A percentile compares a stretch with the other conserved stretches of the same genome.
phyloP scores from a whole-genome alignment of 139 green algal species.

The Pleodorina starrii region DNA sequence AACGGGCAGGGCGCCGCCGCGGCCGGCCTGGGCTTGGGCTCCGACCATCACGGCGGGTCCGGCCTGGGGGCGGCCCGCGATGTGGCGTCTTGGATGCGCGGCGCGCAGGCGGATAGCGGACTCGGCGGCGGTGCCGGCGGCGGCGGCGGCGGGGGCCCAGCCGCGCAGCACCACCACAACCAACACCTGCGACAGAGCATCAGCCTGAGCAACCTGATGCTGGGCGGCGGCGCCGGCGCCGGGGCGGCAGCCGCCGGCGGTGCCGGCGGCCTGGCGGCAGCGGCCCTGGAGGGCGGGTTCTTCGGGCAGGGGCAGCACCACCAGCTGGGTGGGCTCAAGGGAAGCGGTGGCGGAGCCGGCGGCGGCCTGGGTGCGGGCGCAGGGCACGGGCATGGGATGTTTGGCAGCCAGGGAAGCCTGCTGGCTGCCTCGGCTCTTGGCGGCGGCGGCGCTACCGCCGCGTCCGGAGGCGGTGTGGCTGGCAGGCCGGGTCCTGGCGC shows the following conservation, averaged over 20 bases:
- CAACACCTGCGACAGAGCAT: conserved; percentile 37
- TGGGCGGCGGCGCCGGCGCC: neutral
- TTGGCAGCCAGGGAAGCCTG: conserved; percentile 40
- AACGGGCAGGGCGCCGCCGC: neutral
- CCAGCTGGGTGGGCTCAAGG: conserved; percentile 29
- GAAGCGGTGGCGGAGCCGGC: neutral
- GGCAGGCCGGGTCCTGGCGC: neutral
- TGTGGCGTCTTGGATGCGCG: conserved; percentile 4
- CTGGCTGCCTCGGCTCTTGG: neutral
- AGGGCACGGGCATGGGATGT: conserved; percentile 2
- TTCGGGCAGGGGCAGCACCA: conserved; percentile 27
- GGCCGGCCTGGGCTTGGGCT: neutral
- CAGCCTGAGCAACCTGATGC: conserved; percentile 24
- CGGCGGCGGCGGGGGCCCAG: neutral
- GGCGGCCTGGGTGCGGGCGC: neutral
- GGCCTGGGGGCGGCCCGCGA: neutral
- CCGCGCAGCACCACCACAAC: neutral
- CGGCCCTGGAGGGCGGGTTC: neutral
- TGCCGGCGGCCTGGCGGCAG: neutral
- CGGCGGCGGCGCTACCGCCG: neutral
- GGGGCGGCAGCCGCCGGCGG: neutral
- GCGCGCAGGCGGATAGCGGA: neutral
- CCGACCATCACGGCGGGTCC: neutral
- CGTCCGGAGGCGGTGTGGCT: neutral
- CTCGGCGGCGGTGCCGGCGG: neutral